These are phyloP conservation scores for Platanus orientalis DNA, from an alignment of 164 flowering plant species.

Conservation along the genomic window DNA sequence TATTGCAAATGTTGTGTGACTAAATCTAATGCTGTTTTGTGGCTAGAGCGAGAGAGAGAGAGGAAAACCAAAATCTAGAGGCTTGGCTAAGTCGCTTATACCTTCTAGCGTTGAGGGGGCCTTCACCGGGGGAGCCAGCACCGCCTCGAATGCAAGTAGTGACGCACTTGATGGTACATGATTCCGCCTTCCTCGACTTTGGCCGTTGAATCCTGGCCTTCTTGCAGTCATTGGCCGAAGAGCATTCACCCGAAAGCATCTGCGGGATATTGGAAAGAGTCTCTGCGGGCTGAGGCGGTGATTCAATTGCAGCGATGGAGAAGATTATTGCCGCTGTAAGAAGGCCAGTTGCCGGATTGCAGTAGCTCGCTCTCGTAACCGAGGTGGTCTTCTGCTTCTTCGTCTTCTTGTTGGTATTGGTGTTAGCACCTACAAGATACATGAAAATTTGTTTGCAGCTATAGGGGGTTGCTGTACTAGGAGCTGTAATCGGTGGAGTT, in stretches of 20 bases:
- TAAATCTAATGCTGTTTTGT: no score
- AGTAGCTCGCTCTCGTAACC: not conserved
- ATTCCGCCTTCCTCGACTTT: constrained; percentile 72
- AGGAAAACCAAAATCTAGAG: no score
- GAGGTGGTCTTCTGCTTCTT: not conserved
- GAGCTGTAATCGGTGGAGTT: not conserved
- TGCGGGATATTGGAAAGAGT: constrained; percentile 74
- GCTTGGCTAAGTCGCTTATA: constrained; percentile 5
- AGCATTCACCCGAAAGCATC: constrained; percentile 54
- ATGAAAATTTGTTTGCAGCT: no score
- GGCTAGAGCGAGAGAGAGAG: not conserved
- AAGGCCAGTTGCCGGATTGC: constrained; percentile 11
- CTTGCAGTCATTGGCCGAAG: constrained; percentile 35
- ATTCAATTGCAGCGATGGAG: constrained; percentile 7
- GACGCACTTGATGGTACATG: constrained; percentile 76
- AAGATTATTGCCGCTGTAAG: constrained; percentile 28
- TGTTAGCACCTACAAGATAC: not conserved
- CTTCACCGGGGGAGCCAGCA: constrained; percentile 87
- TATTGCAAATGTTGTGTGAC: no score
- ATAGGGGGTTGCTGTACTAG: no score
- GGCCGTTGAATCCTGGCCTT: constrained; percentile 65
- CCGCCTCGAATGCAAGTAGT: constrained; percentile 85
- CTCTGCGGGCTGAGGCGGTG: constrained; percentile 21
- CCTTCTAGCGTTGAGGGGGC: constrained; percentile 77
- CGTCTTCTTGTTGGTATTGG: not conserved